Conservation (phyloP, 1,139 yeast species). For the Eremothecium gossypii region DNA sequence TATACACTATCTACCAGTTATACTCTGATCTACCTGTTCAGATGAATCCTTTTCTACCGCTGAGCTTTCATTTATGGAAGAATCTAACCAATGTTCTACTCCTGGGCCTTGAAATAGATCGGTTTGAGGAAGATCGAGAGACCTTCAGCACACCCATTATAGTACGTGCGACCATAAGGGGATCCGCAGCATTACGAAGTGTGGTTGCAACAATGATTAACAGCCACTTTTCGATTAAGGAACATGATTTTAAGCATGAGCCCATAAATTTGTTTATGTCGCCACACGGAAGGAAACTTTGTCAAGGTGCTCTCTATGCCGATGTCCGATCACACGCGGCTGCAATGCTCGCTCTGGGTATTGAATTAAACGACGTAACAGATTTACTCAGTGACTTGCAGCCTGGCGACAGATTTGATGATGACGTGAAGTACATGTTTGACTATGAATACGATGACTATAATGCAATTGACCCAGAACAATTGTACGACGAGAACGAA, state of each 20-base stretch:
- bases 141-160: slow-evolving; percentile 39
- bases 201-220: slow-evolving; percentile 54
- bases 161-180: slow-evolving; percentile 47
- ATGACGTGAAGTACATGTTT: slow-evolving; percentile 62
- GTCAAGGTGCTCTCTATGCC: slow-evolving; percentile 47
- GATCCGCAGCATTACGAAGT: slow-evolving; percentile 53
- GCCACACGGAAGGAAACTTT: slow-evolving; percentile 50
- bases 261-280: slow-evolving; percentile 48
- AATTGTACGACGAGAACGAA: slow-evolving; percentile 27
- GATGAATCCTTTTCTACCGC: slow-evolving; percentile 51
- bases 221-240: slow-evolving; percentile 32
- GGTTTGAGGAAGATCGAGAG: slow-evolving; percentile 41
- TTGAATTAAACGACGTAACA: slow-evolving; percentile 39
- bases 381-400: slow-evolving; percentile 48
- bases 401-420: slow-evolving; percentile 62
- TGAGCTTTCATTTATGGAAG: slow-evolving; percentile 54
- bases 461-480: slow-evolving; percentile 19
- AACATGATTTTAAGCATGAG: slow-evolving; percentile 47
- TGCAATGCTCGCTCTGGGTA: slow-evolving; percentile 38
- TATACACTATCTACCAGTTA: slow-evolving; percentile 45
- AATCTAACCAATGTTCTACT: slow-evolving; percentile 48
- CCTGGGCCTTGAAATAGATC: slow-evolving; percentile 54
- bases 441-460: slow-evolving; percentile 44
- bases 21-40: slow-evolving; percentile 31
- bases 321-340: slow-evolving; percentile 46